These are phyloP conservation scores for Ichthyophthirius multifiliis DNA, from an alignment of 169 alveolate species.

Conservation along the genomic window DNA sequence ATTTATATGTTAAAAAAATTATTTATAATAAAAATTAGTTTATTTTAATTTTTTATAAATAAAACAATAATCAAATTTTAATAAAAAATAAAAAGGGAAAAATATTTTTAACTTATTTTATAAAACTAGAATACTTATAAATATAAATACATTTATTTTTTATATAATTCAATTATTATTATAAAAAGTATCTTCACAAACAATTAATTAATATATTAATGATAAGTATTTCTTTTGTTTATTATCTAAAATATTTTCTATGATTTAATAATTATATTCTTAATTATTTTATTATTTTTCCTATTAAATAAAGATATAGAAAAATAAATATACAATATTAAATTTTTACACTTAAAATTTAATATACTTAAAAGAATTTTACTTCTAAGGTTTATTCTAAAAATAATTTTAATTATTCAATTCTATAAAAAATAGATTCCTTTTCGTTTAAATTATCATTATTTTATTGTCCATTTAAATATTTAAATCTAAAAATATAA, in stretches of 20 bases:
- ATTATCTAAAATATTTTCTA: conserved; percentile 42
- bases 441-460: conserved; percentile 43
- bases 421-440: conserved; percentile 52
- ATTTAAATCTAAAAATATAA: not conserved
- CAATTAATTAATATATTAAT: conserved; percentile 56
- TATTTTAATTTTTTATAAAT: too few relatives aligned
- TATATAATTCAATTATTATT: not conserved
- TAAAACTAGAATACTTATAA: too few relatives aligned
- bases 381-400: conserved; percentile 47
- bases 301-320: not conserved
- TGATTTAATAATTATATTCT: conserved; percentile 25
- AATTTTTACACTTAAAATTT: conserved; percentile 10
- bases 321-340: not conserved
- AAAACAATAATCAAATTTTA: too few relatives aligned
- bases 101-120: too few relatives aligned
- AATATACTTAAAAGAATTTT: conserved; percentile 33
- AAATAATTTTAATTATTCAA: conserved; percentile 56
- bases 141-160: not conserved
- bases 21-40: too few relatives aligned
- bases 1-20: too few relatives aligned
- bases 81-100: too few relatives aligned
- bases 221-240: conserved; percentile 44
- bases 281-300: conserved; percentile 5
- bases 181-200: conserved; percentile 66
- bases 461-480: conserved; percentile 16